Percentiles rank a stretch among this genome's conserved stretches.
These are phyloP conservation scores for Pyronema omphalodes DNA, from an alignment of 495 filamentous ascomycete species.

Conservation along the genomic window DNA sequence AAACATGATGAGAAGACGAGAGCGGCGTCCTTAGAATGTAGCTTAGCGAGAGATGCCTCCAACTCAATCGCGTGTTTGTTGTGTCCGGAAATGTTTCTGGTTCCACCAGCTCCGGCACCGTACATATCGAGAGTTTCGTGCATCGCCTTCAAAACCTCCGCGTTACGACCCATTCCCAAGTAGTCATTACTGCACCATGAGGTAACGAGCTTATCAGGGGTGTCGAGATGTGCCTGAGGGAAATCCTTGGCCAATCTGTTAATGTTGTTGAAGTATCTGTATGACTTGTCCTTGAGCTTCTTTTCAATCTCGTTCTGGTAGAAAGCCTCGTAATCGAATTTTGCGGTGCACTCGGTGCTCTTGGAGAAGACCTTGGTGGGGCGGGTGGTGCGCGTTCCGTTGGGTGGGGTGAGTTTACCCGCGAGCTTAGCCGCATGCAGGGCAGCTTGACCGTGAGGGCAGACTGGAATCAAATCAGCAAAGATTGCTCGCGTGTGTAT, in stretches of 20 bases:
- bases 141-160: slow-evolving; percentile 73
- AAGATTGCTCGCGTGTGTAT: too few species aligned
- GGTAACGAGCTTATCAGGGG: slow-evolving; percentile 70
- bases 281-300: slow-evolving; percentile 99
- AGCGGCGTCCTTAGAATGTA: slow-evolving; percentile 76
- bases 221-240: slow-evolving; percentile 79
- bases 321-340: slow-evolving; percentile 82
- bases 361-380: slow-evolving; percentile 22
- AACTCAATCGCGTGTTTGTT: slow-evolving; percentile 82
- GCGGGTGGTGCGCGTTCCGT: slow-evolving; percentile 19
- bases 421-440: slow-evolving; percentile 17
- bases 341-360: slow-evolving; percentile 23
- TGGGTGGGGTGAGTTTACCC: slow-evolving; percentile 8
- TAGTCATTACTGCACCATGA: slow-evolving; percentile 99
- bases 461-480: slow-evolving; percentile 8
- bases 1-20: slow-evolving; percentile 94
- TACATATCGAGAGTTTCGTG: slow-evolving; percentile 88
- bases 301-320: slow-evolving; percentile 79
- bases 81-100: slow-evolving; percentile 92
- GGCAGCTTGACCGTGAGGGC: slow-evolving; percentile 21
- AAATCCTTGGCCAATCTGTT: slow-evolving; percentile 94
- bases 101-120: slow-evolving; percentile 87
- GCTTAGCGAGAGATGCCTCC: slow-evolving; percentile 66
- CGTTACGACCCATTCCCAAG: slow-evolving; percentile 89
- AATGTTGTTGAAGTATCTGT: slow-evolving; percentile 99